phyloP scores from a whole-genome alignment of 2,329 filamentous ascomycete species.

The Neofusicoccum kwambonambiense region DNA sequence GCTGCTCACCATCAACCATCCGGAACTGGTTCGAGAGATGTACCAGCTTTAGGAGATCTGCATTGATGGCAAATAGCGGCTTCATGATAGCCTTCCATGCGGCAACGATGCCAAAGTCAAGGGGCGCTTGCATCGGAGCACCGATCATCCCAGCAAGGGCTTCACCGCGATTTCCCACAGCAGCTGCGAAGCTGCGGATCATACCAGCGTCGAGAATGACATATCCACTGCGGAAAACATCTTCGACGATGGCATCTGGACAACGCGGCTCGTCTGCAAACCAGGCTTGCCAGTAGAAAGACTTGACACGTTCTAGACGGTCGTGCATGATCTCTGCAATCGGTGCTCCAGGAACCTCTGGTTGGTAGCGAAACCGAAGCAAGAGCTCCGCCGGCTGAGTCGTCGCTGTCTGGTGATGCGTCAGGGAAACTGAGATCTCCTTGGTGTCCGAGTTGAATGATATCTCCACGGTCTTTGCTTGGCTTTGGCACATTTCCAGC shows the following conservation, averaged over 20 bases:
- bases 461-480: neutral
- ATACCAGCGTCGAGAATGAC: neutral
- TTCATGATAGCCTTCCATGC: constrained; percentile 35
- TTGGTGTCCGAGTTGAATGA: neutral
- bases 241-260: neutral
- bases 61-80: constrained; percentile 20
- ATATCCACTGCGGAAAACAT: neutral
- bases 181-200: neutral
- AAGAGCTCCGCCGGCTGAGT: neutral
- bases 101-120: constrained; percentile 40
- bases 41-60: constrained; percentile 24
- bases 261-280: neutral
- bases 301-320: neutral
- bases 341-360: neutral
- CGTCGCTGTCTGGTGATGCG: neutral
- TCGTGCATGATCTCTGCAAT: neutral
- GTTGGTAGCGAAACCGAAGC: neutral
- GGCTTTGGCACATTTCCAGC: neutral
- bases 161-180: neutral
- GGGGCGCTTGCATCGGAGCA: constrained; percentile 17
- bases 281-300: constrained; percentile 2
- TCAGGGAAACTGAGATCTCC: neutral
- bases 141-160: neutral
- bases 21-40: constrained; percentile 24
- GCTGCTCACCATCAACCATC: constrained; percentile 17